Evolutionary conservation across 345 rosid species (phyloP).

Genomic region (Eucalyptus melliodora): DNA sequence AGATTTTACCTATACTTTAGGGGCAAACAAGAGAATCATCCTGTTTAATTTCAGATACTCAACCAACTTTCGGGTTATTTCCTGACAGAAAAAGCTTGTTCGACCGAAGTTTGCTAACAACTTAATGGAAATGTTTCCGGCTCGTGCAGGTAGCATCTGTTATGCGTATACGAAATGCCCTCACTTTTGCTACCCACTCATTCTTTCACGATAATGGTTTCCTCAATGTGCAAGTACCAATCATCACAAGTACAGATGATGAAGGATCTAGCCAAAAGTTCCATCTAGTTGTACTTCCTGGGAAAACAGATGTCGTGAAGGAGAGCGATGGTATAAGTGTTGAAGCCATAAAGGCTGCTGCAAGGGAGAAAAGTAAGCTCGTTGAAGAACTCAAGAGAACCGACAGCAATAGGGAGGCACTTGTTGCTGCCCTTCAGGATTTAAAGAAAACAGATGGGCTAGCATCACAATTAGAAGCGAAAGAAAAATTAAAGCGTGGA

Average conservation of each 20-base stretch:
- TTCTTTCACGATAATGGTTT: constrained; percentile 67
- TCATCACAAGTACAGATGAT: constrained; percentile 53
- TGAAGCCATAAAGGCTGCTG: constrained; percentile 48
- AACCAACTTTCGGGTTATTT: neutral
- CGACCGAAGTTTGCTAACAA: neutral
- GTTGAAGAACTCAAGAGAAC: constrained; percentile 70
- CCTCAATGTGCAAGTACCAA: constrained; percentile 64
- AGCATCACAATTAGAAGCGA: constrained; percentile 54
- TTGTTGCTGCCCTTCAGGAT: constrained; percentile 57
- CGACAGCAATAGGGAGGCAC: constrained; percentile 74
- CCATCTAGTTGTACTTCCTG: constrained; percentile 36
- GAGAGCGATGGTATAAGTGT: constrained; percentile 25
- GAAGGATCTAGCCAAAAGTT: constrained; percentile 59
- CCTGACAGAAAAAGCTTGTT: neutral
- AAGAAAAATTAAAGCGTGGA: constrained; percentile 20
- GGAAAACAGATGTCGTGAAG: neutral
- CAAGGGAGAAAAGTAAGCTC: constrained; percentile 44
- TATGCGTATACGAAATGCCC: constrained; percentile 50
- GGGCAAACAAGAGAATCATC: neutral
- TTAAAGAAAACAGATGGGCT: constrained; percentile 54
- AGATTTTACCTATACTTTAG: neutral
- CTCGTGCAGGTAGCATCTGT: constrained; percentile 64
- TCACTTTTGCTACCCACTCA: constrained; percentile 51
- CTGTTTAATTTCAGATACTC: neutral
- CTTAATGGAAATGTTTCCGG: neutral